Percentiles rank a stretch among this genome's conserved stretches.
Evolutionary conservation across 169 alveolate species (phyloP).

Genomic region (Eimeria maxima): DNA sequence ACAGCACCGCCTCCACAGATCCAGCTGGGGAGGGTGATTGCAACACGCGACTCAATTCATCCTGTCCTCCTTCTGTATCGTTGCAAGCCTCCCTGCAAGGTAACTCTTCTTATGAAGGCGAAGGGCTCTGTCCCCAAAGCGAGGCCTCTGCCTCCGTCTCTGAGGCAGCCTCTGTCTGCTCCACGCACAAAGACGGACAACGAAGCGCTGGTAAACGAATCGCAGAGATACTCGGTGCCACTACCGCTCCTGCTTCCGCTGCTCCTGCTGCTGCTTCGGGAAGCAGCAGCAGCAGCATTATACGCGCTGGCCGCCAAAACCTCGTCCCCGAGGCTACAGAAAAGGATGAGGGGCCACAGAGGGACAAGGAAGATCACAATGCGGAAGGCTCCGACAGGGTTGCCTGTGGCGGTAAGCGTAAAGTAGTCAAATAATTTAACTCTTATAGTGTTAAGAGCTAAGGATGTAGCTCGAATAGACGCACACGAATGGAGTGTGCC

Average conservation of each 20-base stretch:
- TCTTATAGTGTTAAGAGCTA: not conserved
- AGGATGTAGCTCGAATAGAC: not conserved
- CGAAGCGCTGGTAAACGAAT: not conserved
- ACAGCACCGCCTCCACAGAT: conserved; percentile 54
- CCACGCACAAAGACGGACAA: not conserved
- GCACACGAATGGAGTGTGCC: not conserved
- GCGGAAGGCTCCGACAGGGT: not conserved
- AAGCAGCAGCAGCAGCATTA: not conserved
- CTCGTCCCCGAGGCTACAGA: not conserved
- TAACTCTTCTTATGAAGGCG: not conserved
- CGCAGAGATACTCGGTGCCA: conserved; percentile 5
- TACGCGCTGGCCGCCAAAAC: not conserved
- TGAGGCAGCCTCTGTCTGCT: not conserved
- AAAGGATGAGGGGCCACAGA: not conserved
- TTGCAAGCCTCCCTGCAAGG: conserved; percentile 28
- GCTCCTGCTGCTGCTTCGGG: not conserved
- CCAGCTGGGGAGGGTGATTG: conserved; percentile 52
- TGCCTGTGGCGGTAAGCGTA: not conserved
- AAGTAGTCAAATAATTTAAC: not conserved
- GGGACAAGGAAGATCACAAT: not conserved
- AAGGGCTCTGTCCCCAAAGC: conserved; percentile 35
- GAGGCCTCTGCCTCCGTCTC: conserved; percentile 40
- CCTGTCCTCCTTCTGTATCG: not conserved
- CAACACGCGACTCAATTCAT: conserved; percentile 11
- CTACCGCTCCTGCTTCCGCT: not conserved